Evolutionary conservation across 2,329 filamentous ascomycete genomes (phyloP).

Genomic region (Pseudogymnoascus sp.): DNA sequence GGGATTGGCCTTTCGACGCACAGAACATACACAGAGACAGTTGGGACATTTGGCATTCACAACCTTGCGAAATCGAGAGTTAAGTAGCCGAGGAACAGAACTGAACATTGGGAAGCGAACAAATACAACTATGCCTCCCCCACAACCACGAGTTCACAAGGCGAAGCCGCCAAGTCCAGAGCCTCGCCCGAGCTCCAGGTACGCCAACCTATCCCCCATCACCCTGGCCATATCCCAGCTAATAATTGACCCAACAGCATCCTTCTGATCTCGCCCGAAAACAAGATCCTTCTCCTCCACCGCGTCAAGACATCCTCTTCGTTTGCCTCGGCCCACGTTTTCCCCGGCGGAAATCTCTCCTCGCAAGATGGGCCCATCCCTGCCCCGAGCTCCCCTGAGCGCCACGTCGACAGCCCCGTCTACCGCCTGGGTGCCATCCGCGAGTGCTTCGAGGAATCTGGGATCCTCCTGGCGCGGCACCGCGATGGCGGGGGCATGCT

Average conservation of each 20-base stretch:
- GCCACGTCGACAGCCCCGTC: conserved; percentile 61
- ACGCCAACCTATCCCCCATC: not conserved
- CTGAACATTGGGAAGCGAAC: not conserved
- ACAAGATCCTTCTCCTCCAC: conserved; percentile 81
- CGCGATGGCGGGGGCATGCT: conserved; percentile 46
- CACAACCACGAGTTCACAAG: not conserved
- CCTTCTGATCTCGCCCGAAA: conserved; percentile 72
- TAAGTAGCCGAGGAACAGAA: not conserved
- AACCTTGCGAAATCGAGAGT: not conserved
- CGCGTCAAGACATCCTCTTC: conserved; percentile 74
- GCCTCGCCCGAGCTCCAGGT: not conserved
- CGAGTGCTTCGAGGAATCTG: conserved; percentile 93
- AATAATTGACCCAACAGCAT: conserved; percentile 44
- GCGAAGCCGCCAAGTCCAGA: not conserved
- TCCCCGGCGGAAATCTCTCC: conserved; percentile 82
- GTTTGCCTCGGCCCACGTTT: conserved; percentile 89
- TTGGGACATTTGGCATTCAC: not conserved
- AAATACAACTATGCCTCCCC: not conserved
- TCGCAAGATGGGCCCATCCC: conserved; percentile 62
- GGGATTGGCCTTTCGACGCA: not conserved
- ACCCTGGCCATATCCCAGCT: not conserved
- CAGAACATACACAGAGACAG: not conserved
- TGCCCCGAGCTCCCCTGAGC: conserved; percentile 35
- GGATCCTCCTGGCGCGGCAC: conserved; percentile 57
- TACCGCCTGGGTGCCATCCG: conserved; percentile 81